Percentiles rank a stretch among this genome's conserved stretches.
These are phyloP conservation scores for Globisporangium splendens DNA, from an alignment of 352 stramenopile species.

Conservation along the genomic window DNA sequence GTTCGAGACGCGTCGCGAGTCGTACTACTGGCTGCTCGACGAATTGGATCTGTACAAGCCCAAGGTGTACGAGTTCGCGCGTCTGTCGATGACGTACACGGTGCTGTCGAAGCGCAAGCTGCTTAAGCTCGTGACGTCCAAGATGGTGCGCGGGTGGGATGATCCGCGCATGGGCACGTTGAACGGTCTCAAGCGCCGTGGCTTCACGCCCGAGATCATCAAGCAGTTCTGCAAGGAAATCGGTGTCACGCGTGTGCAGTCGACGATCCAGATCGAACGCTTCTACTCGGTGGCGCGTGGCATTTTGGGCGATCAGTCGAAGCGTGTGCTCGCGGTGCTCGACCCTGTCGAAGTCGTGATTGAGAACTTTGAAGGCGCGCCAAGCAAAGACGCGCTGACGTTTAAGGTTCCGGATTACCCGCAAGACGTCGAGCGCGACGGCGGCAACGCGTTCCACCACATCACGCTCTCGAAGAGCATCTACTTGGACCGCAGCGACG, in stretches of 20 bases:
- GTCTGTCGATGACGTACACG: conserved; percentile 97
- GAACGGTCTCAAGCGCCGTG: conserved; percentile 89
- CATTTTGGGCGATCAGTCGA: conserved; percentile 63
- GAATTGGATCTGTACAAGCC: conserved; percentile 97
- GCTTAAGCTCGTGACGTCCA: conserved; percentile 95
- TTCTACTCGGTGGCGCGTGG: conserved; percentile 69
- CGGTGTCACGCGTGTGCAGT: conserved; percentile 82
- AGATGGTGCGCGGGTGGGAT: conserved; percentile 88
- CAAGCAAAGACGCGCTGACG: conserved; percentile 31
- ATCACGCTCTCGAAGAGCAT: conserved; percentile 60
- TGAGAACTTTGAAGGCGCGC: conserved; percentile 53
- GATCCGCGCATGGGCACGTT: conserved; percentile 98
- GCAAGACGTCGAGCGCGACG: conserved; percentile 61
- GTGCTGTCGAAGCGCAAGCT: conserved; percentile 99
- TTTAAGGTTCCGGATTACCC: conserved; percentile 69
- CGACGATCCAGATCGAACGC: conserved; percentile 83
- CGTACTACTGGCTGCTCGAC: conserved; percentile 99
- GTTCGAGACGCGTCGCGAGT: conserved; percentile 98
- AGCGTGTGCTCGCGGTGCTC: conserved; percentile 78
- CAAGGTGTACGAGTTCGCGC: conserved; percentile 96
- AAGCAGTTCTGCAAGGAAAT: conserved; percentile 88
- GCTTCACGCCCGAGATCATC: conserved; percentile 80
- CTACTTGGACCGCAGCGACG: conserved; percentile 71
- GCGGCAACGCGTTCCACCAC: conserved; percentile 49
- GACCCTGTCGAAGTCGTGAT: conserved; percentile 75